phyloP scores from a whole-genome alignment of 129 eudicot genomes.

The Pulicaria dysenterica region DNA sequence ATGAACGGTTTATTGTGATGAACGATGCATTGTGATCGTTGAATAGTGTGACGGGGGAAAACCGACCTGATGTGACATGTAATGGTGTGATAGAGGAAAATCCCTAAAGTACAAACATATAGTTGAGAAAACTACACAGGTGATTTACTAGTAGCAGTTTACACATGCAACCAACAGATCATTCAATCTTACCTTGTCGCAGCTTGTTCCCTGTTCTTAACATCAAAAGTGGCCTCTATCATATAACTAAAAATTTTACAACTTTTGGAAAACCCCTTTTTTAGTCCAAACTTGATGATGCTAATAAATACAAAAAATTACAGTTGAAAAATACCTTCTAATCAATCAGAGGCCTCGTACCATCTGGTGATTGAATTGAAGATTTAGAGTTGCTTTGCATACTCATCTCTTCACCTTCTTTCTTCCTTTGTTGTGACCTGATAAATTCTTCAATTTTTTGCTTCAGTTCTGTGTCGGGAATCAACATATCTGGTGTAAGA shows the following conservation, averaged over 20 bases:
- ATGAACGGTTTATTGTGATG: too few relatives aligned
- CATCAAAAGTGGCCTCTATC: slow-evolving; percentile 22
- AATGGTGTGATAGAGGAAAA: too few relatives aligned
- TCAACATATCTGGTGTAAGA: slow-evolving; percentile 86
- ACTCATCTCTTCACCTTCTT: slow-evolving; percentile 42
- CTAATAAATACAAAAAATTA: slow-evolving; percentile 29
- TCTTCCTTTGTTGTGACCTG: slow-evolving; percentile 52
- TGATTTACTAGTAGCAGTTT: neutral
- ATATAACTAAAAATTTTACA: slow-evolving; percentile 21
- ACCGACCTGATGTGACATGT: too few relatives aligned
- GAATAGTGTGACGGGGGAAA: too few relatives aligned
- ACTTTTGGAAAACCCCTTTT: neutral
- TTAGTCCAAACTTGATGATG: slow-evolving; percentile 13
- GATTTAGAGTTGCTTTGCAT: slow-evolving; percentile 54
- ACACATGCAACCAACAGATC: neutral
- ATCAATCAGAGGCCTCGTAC: slow-evolving; percentile 50
- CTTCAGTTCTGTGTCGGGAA: slow-evolving; percentile 80
- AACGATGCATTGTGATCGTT: too few relatives aligned
- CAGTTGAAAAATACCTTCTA: slow-evolving; percentile 35
- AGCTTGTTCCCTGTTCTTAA: neutral
- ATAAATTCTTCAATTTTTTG: slow-evolving; percentile 79
- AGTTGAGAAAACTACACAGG: too few relatives aligned
- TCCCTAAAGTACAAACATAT: too few relatives aligned
- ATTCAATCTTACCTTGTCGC: neutral
- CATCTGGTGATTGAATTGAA: slow-evolving; percentile 55